Evolutionary conservation across 768 basidiomycete species (phyloP).

Genomic region (Boletus pseudopeckii): DNA sequence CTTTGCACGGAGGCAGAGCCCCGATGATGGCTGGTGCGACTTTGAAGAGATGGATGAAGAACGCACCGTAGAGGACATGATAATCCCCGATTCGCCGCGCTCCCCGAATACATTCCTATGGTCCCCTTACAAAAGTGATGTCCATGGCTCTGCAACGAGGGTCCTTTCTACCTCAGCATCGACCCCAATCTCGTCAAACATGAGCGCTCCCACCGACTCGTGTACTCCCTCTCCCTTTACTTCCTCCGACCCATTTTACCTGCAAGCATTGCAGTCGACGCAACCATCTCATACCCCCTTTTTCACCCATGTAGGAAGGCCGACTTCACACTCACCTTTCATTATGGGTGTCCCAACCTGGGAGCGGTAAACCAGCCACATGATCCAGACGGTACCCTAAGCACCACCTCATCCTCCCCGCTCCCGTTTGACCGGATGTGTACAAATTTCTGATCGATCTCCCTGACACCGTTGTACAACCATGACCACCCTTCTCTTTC

Average conservation of each 20-base stretch:
- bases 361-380: slow-evolving; percentile 12
- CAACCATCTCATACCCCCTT: slow-evolving; percentile 33
- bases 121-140: slow-evolving; percentile 19
- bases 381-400: neutral
- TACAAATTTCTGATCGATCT: slow-evolving; percentile 3
- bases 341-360: slow-evolving; percentile 28
- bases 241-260: slow-evolving; percentile 49
- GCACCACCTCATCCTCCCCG: neutral
- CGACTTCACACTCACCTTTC: slow-evolving; percentile 41
- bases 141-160: slow-evolving; percentile 12
- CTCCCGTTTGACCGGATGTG: slow-evolving; percentile 5
- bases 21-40: slow-evolving; percentile 29
- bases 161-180: slow-evolving; percentile 25
- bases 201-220: slow-evolving; percentile 22
- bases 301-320: slow-evolving; percentile 37
- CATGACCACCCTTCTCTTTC: slow-evolving; percentile 1
- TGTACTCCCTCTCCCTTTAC: slow-evolving; percentile 36
- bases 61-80: slow-evolving; percentile 44
- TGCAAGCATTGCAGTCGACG: slow-evolving; percentile 40
- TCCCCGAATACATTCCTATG: slow-evolving; percentile 22
- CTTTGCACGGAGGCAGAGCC: slow-evolving; percentile 21
- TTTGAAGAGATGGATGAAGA: slow-evolving; percentile 45
- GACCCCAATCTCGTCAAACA: slow-evolving; percentile 13
- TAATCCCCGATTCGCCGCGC: slow-evolving; percentile 33
- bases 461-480: slow-evolving; percentile 14